These are phyloP conservation scores for Trichophyton verrucosum DNA, from an alignment of 2,329 filamentous ascomycete species.

Conservation along the genomic window DNA sequence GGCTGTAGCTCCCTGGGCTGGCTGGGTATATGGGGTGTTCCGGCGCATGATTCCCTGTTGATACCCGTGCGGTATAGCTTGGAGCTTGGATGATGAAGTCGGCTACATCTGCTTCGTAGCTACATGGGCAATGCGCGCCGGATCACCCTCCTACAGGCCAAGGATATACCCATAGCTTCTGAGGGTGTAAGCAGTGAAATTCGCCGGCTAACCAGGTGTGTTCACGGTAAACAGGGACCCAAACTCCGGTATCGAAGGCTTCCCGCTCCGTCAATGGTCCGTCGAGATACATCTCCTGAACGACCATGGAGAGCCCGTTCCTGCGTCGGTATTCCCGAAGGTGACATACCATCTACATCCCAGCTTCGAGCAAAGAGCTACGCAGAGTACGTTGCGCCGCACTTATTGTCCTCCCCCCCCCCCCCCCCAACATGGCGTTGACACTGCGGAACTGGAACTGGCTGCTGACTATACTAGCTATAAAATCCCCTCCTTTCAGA, in stretches of 20 bases:
- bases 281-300: conserved; percentile 77
- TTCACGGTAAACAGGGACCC: conserved; percentile 44
- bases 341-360: conserved; percentile 88
- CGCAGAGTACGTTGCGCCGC: conserved; percentile 56
- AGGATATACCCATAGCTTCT: too few species aligned
- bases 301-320: conserved; percentile 70
- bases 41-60: not conserved
- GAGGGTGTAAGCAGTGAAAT: not conserved
- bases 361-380: conserved; percentile 69
- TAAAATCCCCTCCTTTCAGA: conserved; percentile 73
- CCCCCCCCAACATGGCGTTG: not conserved
- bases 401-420: not conserved
- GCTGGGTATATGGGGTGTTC: not conserved
- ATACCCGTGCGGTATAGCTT: not conserved
- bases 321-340: conserved; percentile 80
- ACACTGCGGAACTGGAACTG: not conserved
- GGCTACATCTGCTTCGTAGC: not conserved
- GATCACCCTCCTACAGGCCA: not conserved
- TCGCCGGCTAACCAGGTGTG: not conserved
- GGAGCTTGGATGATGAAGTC: not conserved
- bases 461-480: conserved; percentile 39
- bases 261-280: conserved; percentile 86
- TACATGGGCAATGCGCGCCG: not conserved
- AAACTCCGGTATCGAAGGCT: conserved; percentile 69
- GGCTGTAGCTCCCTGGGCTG: not conserved